Base-by-base conservation (phyloP, 2,329 filamentous ascomycete genomes). In the Neonectria faginata region DNA sequence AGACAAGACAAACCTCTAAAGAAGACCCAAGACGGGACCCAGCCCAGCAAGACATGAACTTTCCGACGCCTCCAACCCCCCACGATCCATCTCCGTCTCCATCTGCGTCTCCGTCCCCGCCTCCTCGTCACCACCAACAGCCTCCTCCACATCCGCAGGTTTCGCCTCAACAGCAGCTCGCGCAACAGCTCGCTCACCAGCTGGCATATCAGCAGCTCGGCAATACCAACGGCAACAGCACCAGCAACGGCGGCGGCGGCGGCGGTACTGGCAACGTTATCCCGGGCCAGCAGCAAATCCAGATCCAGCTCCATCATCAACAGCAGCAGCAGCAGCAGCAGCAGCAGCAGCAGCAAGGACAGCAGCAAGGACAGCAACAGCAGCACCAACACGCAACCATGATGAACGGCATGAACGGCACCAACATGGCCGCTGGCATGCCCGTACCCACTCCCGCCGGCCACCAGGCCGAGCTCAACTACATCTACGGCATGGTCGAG, bases 401-500 rank as follows among this genome's bases (percentile, higher is more conserved):
- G 69, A 85, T 85, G 82, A 85, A 85, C 74, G 83, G 83, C 65
- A 80, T 84, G 73, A 85, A 84, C 69, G 83, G 83, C 71, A 78
- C 76, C 68, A 82, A 80, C 70, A 80, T 84, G 79, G 78, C 80
- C 29, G 79, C 78, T 33, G 82, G 81, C 64, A 83, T 84, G 62
- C 81, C 83, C 52, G 82, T 84, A 48, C 88, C 88, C 14, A 89
- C 86, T 16, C 88, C 88, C n/a, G 89, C 88, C 18, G 88, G 88
- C 52, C 88, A 91, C 75, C 88, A 91, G 76, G 85, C 88, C 57
- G 89, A 91, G 77, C 84, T 91, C 65, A 89, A 89, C 74, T 88
- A 89, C 77, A 89, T 91, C 73, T 90, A 90, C 74, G 82, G 83
- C 68, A 88, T 91, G 85, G 88, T 91, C 11, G 89, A 91, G 73